Evolutionary conservation across 2,329 filamentous ascomycete genomes (phyloP).

Genomic region (Neofusicoccum cordaticola): DNA sequence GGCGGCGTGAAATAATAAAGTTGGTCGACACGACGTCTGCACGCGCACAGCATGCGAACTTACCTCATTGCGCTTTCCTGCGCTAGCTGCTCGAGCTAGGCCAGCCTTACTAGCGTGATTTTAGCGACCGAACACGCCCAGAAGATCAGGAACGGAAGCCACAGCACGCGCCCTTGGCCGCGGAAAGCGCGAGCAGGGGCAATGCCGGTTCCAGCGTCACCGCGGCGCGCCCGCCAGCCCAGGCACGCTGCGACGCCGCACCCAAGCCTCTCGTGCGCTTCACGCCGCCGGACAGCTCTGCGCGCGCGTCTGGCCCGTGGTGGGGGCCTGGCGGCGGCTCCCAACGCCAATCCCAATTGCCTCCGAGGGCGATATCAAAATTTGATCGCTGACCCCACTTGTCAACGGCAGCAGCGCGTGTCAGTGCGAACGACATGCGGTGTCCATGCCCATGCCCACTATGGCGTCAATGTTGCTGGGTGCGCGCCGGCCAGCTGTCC

Average conservation of each 20-base stretch:
- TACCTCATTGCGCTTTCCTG: constrained; percentile 16
- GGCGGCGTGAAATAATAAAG: constrained; percentile 17
- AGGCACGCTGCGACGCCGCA: constrained; percentile 3
- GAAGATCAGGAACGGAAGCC: constrained; percentile 14
- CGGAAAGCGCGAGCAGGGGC: constrained; percentile 14
- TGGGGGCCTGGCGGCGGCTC: constrained; percentile 14
- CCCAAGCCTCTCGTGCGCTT: constrained; percentile 12
- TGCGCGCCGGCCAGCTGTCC: constrained; percentile 11
- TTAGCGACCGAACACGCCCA: constrained; percentile 15
- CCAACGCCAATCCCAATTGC: constrained; percentile 15
- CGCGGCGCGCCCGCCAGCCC: constrained; percentile 11
- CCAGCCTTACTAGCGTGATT: constrained; percentile 11
- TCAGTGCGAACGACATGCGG: constrained; percentile 13
- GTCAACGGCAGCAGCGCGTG: constrained; percentile 9
- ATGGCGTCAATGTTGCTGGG: constrained; percentile 7
- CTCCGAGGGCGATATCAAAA: constrained; percentile 15
- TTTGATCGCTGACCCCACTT: constrained; percentile 16
- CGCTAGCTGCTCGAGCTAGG: background rate
- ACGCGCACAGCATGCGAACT: constrained; percentile 16
- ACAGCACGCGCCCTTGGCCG: constrained; percentile 12
- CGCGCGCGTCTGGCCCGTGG: constrained; percentile 14
- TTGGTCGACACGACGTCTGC: constrained; percentile 11
- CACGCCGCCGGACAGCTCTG: constrained; percentile 10
- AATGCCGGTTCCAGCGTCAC: background rate
- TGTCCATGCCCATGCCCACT: constrained; percentile 12